A percentile compares a stretch with the other conserved stretches of the same genome.
phyloP scores from a whole-genome alignment of 345 rosid species.

The Dipteronia sinensis region DNA sequence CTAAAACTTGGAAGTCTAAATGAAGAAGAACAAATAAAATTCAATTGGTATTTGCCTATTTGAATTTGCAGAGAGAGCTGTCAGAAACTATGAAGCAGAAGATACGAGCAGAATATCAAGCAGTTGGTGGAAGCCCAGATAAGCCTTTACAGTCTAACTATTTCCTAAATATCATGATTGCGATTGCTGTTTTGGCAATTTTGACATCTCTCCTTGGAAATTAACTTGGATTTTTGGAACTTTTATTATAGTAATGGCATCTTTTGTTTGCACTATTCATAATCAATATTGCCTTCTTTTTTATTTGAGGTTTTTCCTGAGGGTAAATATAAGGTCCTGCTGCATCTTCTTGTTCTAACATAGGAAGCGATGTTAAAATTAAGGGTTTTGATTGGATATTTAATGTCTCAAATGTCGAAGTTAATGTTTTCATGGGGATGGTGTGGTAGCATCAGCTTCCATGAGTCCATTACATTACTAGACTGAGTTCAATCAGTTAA shows the following conservation, averaged over 20 bases:
- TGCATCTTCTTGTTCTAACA: neutral
- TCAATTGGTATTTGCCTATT: constrained; percentile 46
- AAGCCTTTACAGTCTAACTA: constrained; percentile 74
- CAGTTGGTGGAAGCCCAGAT: constrained; percentile 80
- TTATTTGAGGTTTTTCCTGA: neutral
- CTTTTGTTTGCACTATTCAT: neutral
- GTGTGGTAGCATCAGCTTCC: neutral
- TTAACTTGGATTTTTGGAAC: constrained; percentile 31
- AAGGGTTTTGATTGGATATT: neutral
- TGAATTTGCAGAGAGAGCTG: constrained; percentile 78
- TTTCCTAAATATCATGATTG: constrained; percentile 80
- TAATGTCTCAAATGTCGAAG: neutral
- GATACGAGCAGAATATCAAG: constrained; percentile 83
- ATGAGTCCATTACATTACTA: neutral
- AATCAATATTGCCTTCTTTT: neutral
- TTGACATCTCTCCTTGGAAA: constrained; percentile 67
- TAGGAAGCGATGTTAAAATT: neutral
- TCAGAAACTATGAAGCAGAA: constrained; percentile 90
- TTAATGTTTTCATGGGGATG: neutral
- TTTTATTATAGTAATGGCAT: constrained; percentile 19
- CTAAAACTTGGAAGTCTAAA: constrained; percentile 44
- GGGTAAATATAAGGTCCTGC: neutral
- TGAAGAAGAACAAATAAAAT: constrained; percentile 49
- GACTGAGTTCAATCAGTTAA: neutral
- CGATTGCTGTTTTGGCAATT: constrained; percentile 66